These are phyloP conservation scores for Rosa chinensis DNA, from an alignment of 306 rosid genomes.

Conservation along the genomic window DNA sequence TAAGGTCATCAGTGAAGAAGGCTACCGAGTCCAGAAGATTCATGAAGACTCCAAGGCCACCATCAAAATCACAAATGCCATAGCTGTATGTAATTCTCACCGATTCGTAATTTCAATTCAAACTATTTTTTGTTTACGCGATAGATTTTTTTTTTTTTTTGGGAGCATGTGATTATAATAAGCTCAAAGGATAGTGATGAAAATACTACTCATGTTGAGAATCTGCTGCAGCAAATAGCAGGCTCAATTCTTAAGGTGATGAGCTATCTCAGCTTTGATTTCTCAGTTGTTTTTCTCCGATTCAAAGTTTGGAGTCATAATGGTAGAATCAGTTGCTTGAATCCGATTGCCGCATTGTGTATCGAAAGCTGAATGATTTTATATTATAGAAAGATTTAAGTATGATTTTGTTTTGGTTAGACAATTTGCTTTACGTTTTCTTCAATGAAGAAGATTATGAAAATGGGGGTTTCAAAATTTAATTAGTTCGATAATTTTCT, in stretches of 20 bases:
- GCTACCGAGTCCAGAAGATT: constrained; percentile 81
- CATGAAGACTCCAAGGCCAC: constrained; percentile 76
- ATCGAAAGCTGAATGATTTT: neutral
- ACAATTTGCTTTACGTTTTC: too few relatives aligned
- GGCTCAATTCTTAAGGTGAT: constrained; percentile 72
- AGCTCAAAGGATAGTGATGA: constrained; percentile 77
- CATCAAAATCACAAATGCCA: constrained; percentile 81
- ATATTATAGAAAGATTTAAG: neutral
- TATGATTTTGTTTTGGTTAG: too few relatives aligned
- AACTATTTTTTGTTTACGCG: too few relatives aligned
- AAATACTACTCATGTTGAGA: constrained; percentile 72
- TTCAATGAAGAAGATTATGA: too few relatives aligned
- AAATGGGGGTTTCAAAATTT: too few relatives aligned
- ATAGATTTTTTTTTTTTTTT: too few relatives aligned
- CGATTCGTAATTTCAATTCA: neutral
- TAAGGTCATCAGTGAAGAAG: constrained; percentile 89
- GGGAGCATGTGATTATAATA: constrained; percentile 89
- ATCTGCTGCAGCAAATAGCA: constrained; percentile 76
- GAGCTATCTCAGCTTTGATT: neutral
- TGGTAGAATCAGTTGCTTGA: too few relatives aligned
- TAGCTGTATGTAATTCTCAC: constrained; percentile 45
- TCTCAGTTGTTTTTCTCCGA: too few relatives aligned
- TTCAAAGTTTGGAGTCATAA: too few relatives aligned
- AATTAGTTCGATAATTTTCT: too few relatives aligned
- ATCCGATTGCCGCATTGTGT: neutral